These are phyloP conservation scores for Boletus coccyginus DNA, from an alignment of 768 basidiomycete species.

Conservation along the genomic window DNA sequence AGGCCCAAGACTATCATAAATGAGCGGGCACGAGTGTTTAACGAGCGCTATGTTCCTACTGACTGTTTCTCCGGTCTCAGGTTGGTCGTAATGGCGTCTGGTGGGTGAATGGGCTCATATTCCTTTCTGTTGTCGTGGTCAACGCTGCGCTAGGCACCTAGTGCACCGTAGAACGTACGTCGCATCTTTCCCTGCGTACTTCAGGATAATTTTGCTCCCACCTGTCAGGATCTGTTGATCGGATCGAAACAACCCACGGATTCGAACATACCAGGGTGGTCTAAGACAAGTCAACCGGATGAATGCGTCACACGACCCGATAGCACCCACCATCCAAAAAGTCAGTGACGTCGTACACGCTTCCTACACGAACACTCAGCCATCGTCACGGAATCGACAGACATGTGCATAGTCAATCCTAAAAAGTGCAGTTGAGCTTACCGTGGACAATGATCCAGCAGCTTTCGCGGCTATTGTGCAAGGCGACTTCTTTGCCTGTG, in stretches of 20 bases:
- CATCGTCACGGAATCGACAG: neutral
- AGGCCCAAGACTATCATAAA: conserved; percentile 55
- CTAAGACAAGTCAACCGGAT: conserved; percentile 28
- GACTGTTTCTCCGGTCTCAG: conserved; percentile 85
- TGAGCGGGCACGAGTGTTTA: neutral
- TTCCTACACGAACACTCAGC: conserved; percentile 40
- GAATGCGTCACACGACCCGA: neutral
- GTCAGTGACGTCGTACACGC: conserved; percentile 77
- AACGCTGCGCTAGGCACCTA: neutral
- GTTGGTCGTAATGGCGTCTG: conserved; percentile 71
- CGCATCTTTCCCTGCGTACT: conserved; percentile 88
- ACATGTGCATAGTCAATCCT: neutral
- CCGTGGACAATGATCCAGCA: conserved; percentile 89
- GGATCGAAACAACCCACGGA: neutral
- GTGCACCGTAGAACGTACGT: conserved; percentile 50
- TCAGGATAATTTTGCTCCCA: conserved; percentile 80
- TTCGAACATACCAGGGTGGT: conserved; percentile 57
- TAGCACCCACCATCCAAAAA: conserved; percentile 61
- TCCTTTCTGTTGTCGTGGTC: conserved; percentile 47
- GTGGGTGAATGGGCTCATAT: conserved; percentile 90
- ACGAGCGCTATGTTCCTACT: conserved; percentile 15
- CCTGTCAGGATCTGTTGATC: conserved; percentile 38
- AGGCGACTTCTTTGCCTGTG: conserved; percentile 50
- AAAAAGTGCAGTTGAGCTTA: conserved; percentile 24
- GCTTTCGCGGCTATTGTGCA: conserved; percentile 56